Base-by-base conservation (phyloP, 2,329 filamentous ascomycete species). In the Fusarium liriodendri region DNA sequence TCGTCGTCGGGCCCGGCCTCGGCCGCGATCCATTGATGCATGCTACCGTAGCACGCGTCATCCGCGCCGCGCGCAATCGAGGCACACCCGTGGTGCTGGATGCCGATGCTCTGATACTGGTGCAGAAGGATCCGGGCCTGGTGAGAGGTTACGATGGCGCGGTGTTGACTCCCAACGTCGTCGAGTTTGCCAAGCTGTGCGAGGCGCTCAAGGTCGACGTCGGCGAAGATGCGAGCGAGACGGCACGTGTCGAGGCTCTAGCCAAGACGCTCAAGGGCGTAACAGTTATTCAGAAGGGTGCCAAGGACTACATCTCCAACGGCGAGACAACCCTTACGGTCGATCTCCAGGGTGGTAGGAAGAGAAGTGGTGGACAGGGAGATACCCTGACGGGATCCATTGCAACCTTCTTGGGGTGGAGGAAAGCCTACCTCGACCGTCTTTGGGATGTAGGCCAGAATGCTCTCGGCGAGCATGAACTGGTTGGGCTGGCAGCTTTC, bases 141-240 rank as follows among this genome's bases (percentile, higher is more conserved):
- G 90, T 99, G 2, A 88, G 90, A 25, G 95, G 95, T 1, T 98
- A 96, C 84, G 88, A 87, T 55, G 90, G 94, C 69, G 97, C 94
- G 62, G 94, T 99, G 62, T 85, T 99, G 66, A 99, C 97, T 47
- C 97, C 97, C 2, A 99, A 99, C 74, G 93, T 98, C 0, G 95
- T 97, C 6, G 97, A 99, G 82, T 98, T 98, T 80, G 91, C 89
- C 2, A 88, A 95, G 14, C 83, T 99, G 47, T 95, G 95, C 67
- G 93, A 95, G 82, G 88, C 91, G 2, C 87, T 97, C 67, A 90
- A 90, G 4, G 85, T 98, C 63, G 89, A 95, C 69, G 86, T 89
- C 1, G 77, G 79, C 1, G 79, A 79, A 0, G 57, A 80, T 5
- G 76, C 72, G 1, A 85, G 72, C 14, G 79, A 85, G 65, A 86